Evolutionary conservation across 2,329 filamentous ascomycete species (phyloP).

Genomic region (Colletotrichum filicis): DNA sequence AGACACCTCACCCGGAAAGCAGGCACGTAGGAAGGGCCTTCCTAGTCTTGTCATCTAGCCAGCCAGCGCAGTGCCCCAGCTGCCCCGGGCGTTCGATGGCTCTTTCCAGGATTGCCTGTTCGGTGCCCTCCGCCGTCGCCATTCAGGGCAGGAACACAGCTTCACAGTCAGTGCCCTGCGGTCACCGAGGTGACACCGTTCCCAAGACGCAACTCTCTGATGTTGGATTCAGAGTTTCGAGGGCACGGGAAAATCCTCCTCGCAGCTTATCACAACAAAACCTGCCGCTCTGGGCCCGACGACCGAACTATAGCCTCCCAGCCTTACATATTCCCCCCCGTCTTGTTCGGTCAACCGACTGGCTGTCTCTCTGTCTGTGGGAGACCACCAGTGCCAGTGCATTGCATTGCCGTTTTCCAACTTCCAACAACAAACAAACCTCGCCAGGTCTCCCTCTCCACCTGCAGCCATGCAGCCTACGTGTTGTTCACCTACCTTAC

Average conservation of each 20-base stretch:
- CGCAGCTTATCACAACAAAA: constrained; percentile 8
- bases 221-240: constrained; percentile 22
- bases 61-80: background rate
- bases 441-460: background rate
- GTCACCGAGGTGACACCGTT: constrained; percentile 34
- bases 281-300: background rate
- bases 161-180: constrained; percentile 19
- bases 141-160: constrained; percentile 7
- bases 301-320: background rate
- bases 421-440: background rate
- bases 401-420: background rate
- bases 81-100: constrained; percentile 19
- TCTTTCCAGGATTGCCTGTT: constrained; percentile 7
- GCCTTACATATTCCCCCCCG: background rate
- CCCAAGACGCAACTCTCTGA: constrained; percentile 27
- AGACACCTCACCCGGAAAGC: background rate
- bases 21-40: background rate
- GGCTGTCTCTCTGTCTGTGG: background rate
- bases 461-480: background rate
- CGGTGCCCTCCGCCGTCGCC: constrained; percentile 15
- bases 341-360: background rate
- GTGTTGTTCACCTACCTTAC: background rate
- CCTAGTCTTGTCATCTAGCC: background rate
- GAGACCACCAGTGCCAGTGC: background rate
- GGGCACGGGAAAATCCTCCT: constrained; percentile 5